Evolutionary conservation across 495 filamentous ascomycete genomes (phyloP), one percentile per base, ranked within the genome.

Genomic region (Tuber indicum): DNA sequence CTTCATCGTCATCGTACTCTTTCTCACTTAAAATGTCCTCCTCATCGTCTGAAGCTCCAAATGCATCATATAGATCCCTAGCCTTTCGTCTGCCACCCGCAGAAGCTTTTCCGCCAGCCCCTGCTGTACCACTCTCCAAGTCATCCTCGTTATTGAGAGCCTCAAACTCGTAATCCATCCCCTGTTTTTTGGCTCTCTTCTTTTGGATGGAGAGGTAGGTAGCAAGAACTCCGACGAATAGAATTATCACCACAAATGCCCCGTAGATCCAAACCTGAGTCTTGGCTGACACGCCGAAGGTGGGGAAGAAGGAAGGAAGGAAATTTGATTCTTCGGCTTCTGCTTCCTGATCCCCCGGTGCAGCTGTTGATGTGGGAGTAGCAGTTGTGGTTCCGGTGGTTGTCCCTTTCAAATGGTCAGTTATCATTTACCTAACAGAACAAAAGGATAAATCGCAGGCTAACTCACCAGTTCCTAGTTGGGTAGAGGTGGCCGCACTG

Each of bases 231-330:
- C 86, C 86, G 85, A 94, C 93, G 86, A 99, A 99, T 23, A 92
- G 84, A 47, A 94, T 86, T 80, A 99, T 98, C 49, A 97, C 89
- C 26, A 87, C 90, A 39, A 96, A 83, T 32, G 94, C 88, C 70
- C 93, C 94, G 82, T 98, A 98, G 74, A 99, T 97, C 96, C 96
- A 99, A 66, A 91, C 89, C 83, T 96, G 93, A 10, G 95, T 97
- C 76, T 90, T 89, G 81, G 94, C 93, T 19, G 92, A 94, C 49
- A 94, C 91, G 74, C 96, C 96, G 80, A 99, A 96, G n/a, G 93
- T 96, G 12, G 96, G 95, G 79, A 99, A 91, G 87, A 94, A 96
- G 16, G 92, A 93, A 4, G 93, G 93, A 62, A 98, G 87, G 84
- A 96, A 92, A 83, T 88, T 90, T 4, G 89, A 70, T 58, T 80